Evolutionary conservation across 2,329 filamentous ascomycete species (phyloP).

Genomic region (Fusarium pseudoanthophilum): DNA sequence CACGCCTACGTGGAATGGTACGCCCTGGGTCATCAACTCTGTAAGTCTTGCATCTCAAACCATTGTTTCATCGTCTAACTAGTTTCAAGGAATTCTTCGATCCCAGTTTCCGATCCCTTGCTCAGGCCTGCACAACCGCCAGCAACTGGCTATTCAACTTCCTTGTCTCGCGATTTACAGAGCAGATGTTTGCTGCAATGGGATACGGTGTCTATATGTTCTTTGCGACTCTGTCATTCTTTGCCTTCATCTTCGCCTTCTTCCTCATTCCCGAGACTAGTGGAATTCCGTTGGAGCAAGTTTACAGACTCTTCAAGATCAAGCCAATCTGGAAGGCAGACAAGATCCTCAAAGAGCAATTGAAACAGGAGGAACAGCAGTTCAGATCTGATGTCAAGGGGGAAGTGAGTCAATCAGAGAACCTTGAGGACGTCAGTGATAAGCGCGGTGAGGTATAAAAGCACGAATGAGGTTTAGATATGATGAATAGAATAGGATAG

Average conservation of each 20-base stretch:
- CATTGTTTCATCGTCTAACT: neutral
- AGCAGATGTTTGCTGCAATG: slow-evolving; percentile 55
- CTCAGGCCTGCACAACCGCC: slow-evolving; percentile 67
- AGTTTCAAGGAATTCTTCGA: slow-evolving; percentile 61
- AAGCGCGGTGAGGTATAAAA: neutral
- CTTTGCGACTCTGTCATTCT: slow-evolving; percentile 62
- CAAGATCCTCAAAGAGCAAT: slow-evolving; percentile 32
- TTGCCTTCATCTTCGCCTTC: slow-evolving; percentile 59
- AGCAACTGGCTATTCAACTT: slow-evolving; percentile 69
- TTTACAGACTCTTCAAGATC: slow-evolving; percentile 59
- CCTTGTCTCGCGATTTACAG: slow-evolving; percentile 56
- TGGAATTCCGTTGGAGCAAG: slow-evolving; percentile 61
- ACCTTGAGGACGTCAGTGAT: neutral
- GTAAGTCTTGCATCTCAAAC: neutral
- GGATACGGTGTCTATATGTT: slow-evolving; percentile 66
- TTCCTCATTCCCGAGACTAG: slow-evolving; percentile 65
- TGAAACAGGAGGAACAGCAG: slow-evolving; percentile 33
- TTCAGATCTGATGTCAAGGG: slow-evolving; percentile 39
- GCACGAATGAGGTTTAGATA: no score
- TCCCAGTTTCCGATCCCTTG: slow-evolving; percentile 53
- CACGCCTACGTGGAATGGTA: slow-evolving; percentile 69
- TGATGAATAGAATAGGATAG: no score
- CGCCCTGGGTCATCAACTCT: slow-evolving; percentile 63
- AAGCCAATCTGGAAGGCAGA: slow-evolving; percentile 42
- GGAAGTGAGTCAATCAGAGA: slow-evolving; percentile 16